Percentiles rank a stretch among this genome's conserved stretches.
phyloP scores from a whole-genome alignment of 1,284 basidiomycete species.

The Trametes hirsuta region DNA sequence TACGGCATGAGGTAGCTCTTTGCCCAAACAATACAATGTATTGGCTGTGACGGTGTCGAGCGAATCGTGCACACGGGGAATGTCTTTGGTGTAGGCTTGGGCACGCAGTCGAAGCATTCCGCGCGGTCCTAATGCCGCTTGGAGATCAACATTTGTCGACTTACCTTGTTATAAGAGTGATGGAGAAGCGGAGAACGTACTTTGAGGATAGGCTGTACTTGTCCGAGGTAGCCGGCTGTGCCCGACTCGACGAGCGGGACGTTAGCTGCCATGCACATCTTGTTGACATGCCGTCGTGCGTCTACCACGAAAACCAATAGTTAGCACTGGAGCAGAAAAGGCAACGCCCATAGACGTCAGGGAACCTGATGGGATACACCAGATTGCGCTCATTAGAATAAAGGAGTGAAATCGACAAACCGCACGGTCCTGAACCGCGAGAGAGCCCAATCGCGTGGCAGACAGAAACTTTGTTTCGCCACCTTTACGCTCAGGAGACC shows the following conservation, averaged over 20 bases:
- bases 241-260: constrained; percentile 96
- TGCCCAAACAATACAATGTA: constrained; percentile 99
- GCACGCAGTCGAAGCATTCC: constrained; percentile 92
- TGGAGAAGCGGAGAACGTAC: constrained; percentile 39
- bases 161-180: neutral
- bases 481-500: too few species aligned
- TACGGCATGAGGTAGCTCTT: constrained; percentile 97
- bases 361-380: neutral
- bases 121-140: constrained; percentile 64
- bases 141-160: neutral
- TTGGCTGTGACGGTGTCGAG: constrained; percentile 95
- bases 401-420: too few species aligned
- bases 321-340: neutral
- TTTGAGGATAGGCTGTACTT: constrained; percentile 79
- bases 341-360: neutral
- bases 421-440: too few species aligned
- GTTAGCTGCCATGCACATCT: constrained; percentile 92
- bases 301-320: constrained; percentile 48
- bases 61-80: constrained; percentile 99
- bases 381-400: too few species aligned
- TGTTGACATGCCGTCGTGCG: constrained; percentile 93
- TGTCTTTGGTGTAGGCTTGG: constrained; percentile 90
- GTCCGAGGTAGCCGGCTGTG: constrained; percentile 93
- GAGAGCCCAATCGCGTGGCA: too few species aligned
- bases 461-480: too few species aligned